Evolutionary conservation across 2,329 filamentous ascomycete species (phyloP), one percentile per base, ranked within the genome.

Genomic region (Penicillium sp.): DNA sequence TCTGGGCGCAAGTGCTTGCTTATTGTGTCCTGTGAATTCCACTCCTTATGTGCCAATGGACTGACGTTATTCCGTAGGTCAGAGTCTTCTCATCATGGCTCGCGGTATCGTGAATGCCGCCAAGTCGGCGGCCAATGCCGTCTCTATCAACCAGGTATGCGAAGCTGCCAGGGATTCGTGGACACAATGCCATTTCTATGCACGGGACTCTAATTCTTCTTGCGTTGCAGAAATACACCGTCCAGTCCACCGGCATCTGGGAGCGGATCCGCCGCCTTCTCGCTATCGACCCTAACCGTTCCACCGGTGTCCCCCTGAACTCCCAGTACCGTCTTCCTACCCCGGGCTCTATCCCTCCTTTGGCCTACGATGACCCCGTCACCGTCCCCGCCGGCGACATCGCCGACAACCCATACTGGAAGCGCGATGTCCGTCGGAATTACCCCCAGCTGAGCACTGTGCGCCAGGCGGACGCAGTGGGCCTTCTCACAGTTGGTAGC

Each of bases 331-430:
- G 93, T 63, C 86, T 88, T 74, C 93, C 93, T 52, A 75, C 91
- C 41, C 93, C 87, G 9, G 89, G 87, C 58, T 78, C 76, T 59
- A 76, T 82, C 64, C 84, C 89, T 63, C 88, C 89, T 30, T 74
- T 80, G 49, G 72, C 72, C 52, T 93, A 92, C 76, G 82, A 88
- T 69, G 89, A 95, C 69, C 88, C 88, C 18, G 87, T 92, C 52
- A 95, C 89, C 12, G 52, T 86, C 0, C 89, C 89, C n/a, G 88
- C 89, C 2, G 88, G 80, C 59, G 89, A 95, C 69, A 84, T 95
- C 63, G 89, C 89, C 63, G 88, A 92, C 71, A 95, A 95, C 75
- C 83, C 89, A 31, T 95, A 96, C 77, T 99, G 90, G 89, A 95
- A 95, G 80, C 90, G 93, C 64, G 93, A 99, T 67, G 72, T 77